Percentiles rank a stretch among this genome's conserved stretches.
Conservation (phyloP, 2,329 filamentous ascomycete species). For the Diplodia seriata region DNA sequence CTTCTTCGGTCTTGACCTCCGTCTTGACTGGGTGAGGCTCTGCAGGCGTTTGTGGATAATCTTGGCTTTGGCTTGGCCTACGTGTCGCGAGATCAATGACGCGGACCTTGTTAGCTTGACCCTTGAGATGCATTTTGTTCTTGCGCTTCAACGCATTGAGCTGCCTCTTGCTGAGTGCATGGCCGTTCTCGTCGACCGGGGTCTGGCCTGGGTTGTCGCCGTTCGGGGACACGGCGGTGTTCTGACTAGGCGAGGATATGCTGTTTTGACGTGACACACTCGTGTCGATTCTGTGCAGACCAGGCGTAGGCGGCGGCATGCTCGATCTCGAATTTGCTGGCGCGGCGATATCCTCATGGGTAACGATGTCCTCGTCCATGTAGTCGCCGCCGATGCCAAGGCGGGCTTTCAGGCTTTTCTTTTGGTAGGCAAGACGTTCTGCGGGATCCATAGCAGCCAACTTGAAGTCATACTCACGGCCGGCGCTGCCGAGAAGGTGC, state of each 20-base stretch:
- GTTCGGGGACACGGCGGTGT: conserved; percentile 54
- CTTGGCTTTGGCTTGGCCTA: conserved; percentile 66
- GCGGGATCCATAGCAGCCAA: conserved; percentile 82
- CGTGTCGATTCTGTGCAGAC: conserved; percentile 60
- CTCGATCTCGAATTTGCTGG: conserved; percentile 39
- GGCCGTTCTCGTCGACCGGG: conserved; percentile 56
- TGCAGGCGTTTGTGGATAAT: conserved; percentile 63
- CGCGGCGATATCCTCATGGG: conserved; percentile 65
- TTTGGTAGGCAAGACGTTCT: conserved; percentile 82
- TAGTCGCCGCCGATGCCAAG: conserved; percentile 85
- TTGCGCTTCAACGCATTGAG: conserved; percentile 95
- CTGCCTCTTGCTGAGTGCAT: conserved; percentile 85
- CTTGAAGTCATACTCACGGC: conserved; percentile 82
- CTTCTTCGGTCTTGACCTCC: conserved; percentile 65
- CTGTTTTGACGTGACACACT: conserved; percentile 55
- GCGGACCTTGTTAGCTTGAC: conserved; percentile 86
- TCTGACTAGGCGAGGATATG: conserved; percentile 48
- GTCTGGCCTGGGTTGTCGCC: conserved; percentile 51
- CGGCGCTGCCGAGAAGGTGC: conserved; percentile 80
- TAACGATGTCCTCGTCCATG: conserved; percentile 82
- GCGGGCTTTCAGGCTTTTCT: conserved; percentile 82
- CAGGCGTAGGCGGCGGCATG: conserved; percentile 41
- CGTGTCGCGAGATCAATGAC: conserved; percentile 85
- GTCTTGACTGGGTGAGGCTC: conserved; percentile 63
- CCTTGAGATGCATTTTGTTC: conserved; percentile 86